phyloP scores from a whole-genome alignment of 345 rosid species.

The Brassica cretica region DNA sequence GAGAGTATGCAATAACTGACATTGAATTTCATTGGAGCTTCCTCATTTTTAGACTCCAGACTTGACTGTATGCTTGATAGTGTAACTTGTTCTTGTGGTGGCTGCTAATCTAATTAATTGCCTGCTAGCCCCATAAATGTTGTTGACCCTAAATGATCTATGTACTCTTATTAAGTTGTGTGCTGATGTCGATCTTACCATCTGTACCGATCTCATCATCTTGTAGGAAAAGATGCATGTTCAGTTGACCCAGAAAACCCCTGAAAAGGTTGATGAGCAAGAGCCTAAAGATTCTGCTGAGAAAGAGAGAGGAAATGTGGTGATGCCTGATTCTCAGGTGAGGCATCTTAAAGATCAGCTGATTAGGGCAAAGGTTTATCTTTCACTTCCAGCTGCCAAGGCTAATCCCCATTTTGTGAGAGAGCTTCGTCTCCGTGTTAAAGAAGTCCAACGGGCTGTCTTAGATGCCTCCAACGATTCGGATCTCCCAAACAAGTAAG shows the following conservation, averaged over 20 bases:
- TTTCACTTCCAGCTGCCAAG: constrained; percentile 75
- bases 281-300: constrained; percentile 36
- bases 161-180: neutral
- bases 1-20: neutral
- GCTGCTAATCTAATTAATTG: neutral
- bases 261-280: constrained; percentile 38
- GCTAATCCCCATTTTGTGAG: constrained; percentile 65
- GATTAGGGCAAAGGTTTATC: constrained; percentile 85
- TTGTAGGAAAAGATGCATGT: constrained; percentile 41
- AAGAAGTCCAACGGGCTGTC: constrained; percentile 77
- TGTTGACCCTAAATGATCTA: neutral
- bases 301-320: constrained; percentile 43
- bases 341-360: constrained; percentile 87
- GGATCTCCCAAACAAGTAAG: constrained; percentile 75
- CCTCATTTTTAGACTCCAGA: neutral
- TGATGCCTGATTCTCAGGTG: constrained; percentile 61
- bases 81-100: neutral
- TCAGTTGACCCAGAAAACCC: constrained; percentile 37
- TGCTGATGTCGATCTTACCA: too few species aligned
- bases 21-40: neutral
- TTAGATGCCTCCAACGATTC: constrained; percentile 79
- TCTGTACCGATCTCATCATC: neutral
- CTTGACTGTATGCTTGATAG: neutral
- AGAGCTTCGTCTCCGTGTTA: constrained; percentile 82
- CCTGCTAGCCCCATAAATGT: too few species aligned